phyloP scores from a whole-genome alignment of 768 basidiomycete genomes.

The Pleurotus tuoliensis region DNA sequence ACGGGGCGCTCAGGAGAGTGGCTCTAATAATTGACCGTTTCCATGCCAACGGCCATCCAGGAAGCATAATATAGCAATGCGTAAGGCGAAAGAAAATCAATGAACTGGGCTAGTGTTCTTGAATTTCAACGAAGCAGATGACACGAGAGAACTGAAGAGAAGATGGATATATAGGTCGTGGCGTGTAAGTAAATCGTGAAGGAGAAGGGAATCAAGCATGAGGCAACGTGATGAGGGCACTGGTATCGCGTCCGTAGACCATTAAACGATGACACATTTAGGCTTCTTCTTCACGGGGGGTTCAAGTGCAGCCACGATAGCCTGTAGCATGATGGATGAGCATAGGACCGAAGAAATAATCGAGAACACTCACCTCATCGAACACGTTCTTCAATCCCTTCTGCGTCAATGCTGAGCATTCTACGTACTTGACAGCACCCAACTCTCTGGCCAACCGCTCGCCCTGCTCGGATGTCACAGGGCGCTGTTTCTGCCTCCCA shows the following conservation, averaged over 20 bases:
- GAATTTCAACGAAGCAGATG: conserved; percentile 17
- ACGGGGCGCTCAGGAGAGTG: too few relatives aligned
- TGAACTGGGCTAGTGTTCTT: background rate
- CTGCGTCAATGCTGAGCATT: conserved; percentile 98
- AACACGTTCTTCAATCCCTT: conserved; percentile 99
- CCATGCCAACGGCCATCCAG: conserved; percentile 6
- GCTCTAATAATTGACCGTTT: conserved; percentile 1
- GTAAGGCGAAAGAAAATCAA: conserved; percentile 1
- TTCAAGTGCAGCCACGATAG: conserved; percentile 97
- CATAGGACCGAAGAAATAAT: conserved; percentile 5
- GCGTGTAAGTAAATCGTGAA: conserved; percentile 36
- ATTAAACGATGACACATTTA: conserved; percentile 85
- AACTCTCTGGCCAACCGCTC: conserved; percentile 95
- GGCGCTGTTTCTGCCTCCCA: conserved; percentile 92
- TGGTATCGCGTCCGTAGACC: conserved; percentile 13
- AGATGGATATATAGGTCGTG: conserved; percentile 45
- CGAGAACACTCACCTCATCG: conserved; percentile 78
- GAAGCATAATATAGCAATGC: background rate
- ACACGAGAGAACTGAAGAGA: conserved; percentile 13
- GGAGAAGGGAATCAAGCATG: conserved; percentile 18
- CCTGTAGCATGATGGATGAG: conserved; percentile 41
- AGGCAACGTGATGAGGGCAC: conserved; percentile 18
- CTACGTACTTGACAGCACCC: conserved; percentile 98
- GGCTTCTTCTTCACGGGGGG: conserved; percentile 85
- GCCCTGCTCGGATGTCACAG: conserved; percentile 83